Evolutionary conservation across 495 filamentous ascomycete species (phyloP), one percentile per base, ranked within the genome.

Genomic region (Lasiosphaeria miniovina): DNA sequence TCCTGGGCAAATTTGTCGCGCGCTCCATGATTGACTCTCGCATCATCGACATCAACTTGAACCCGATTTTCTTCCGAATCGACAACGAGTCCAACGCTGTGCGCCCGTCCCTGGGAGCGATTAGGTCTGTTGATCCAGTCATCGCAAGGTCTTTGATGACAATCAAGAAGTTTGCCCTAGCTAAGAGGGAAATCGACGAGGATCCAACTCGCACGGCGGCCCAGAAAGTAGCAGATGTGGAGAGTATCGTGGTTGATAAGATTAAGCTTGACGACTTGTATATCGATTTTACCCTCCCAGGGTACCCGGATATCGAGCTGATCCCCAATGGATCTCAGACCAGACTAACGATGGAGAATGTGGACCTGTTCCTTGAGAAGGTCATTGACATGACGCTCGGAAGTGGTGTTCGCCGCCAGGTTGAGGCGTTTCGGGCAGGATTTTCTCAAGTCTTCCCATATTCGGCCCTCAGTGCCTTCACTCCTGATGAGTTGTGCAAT

Each of bases 371-470:
- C 70, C 80, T 99, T 6, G 89, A 96, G 40, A 87, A 83, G 61
- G 92, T 99, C 24, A 87, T 97, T 57, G 93, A 97, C 57, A 85
- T 90, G 83, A 98, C 93, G 4, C 75, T 99, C 4, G 91, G 90
- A 38, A 84, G 78, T 58, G 95, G 95, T 52, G 93, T 99, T 15
- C 87, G 86, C 55, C 84, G 84, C 53, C 95, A 98, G 68, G 87
- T 96, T 3, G 91, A 96, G 65, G 90, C 93, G 3, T 99, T 99
- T 83, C 85, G 89, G 65, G 71, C 76, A 12, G 95, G 95, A 4
- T 99, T 99, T 75, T 95, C 94, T 2, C 88, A 94, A 61, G 95
- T 99, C 0, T 99, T 99, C 80, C 90, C 95, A 1, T 98, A 94
- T 74, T 86, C 90, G 8, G 90, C 95, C 10, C 80, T 98, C 36